Percentiles rank a stretch among this genome's conserved stretches.
These are phyloP conservation scores for Monosporascus sp. DNA, from an alignment of 2,329 filamentous ascomycete species.

Conservation along the genomic window DNA sequence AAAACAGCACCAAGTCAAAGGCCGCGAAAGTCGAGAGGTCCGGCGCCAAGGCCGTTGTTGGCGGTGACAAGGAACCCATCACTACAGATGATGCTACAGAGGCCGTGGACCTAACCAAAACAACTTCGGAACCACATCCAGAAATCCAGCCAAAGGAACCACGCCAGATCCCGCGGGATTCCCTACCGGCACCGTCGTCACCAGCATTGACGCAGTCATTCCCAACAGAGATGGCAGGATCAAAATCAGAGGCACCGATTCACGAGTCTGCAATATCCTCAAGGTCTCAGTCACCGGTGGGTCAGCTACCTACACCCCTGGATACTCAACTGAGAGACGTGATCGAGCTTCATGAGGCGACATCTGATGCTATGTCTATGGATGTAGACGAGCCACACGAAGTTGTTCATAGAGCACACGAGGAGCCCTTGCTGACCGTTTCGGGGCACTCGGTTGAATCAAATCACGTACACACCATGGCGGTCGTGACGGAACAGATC, in stretches of 20 bases:
- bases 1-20: background rate
- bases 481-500: background rate
- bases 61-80: background rate
- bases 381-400: slow-evolving; percentile 11
- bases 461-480: background rate
- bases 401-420: background rate
- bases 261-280: slow-evolving; percentile 5
- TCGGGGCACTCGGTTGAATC: background rate
- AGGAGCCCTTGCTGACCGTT: background rate
- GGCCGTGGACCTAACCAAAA: background rate
- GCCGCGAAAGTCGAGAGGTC: background rate
- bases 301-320: slow-evolving; percentile 20
- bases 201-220: slow-evolving; percentile 21
- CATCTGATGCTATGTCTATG: slow-evolving; percentile 1
- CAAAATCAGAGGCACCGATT: slow-evolving; percentile 2
- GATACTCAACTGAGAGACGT: slow-evolving; percentile 15
- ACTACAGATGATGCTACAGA: background rate
- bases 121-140: slow-evolving; percentile 17
- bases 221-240: slow-evolving; percentile 5
- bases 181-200: slow-evolving; percentile 11
- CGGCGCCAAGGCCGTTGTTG: slow-evolving; percentile 1
- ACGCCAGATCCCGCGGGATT: slow-evolving; percentile 1
- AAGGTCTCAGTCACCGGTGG: slow-evolving; percentile 2
- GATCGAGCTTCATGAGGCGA: background rate
- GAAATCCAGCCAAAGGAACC: slow-evolving; percentile 37